Conservation (phyloP, 2,329 filamentous ascomycete genomes). For the Plenodomus lindquistii region DNA sequence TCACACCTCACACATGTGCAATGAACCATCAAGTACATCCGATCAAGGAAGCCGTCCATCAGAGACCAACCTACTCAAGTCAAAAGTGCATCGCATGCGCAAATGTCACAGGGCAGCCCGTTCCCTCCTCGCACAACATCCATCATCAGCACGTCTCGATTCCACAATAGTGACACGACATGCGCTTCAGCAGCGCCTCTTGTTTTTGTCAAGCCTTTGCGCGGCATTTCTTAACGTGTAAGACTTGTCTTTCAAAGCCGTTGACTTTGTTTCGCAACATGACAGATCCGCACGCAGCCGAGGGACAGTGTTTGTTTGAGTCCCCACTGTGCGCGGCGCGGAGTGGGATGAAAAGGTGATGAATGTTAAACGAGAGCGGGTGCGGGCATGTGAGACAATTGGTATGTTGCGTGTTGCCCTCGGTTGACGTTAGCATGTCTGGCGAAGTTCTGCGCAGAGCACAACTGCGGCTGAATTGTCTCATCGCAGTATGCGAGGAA, state of each 20-base stretch:
- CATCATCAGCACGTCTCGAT: too few relatives aligned
- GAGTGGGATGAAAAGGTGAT: neutral
- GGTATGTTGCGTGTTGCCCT: neutral
- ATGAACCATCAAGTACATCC: too few relatives aligned
- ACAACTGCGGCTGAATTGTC: neutral
- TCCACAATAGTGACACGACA: too few relatives aligned
- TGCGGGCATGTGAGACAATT: neutral
- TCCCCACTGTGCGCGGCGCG: neutral
- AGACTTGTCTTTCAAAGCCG: neutral
- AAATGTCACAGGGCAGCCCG: too few relatives aligned
- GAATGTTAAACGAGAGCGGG: neutral
- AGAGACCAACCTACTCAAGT: too few relatives aligned
- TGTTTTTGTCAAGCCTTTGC: slow-evolving; percentile 2
- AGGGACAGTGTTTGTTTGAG: neutral
- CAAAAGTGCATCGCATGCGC: too few relatives aligned
- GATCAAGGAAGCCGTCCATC: too few relatives aligned
- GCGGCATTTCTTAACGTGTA: slow-evolving; percentile 1
- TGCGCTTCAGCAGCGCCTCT: neutral
- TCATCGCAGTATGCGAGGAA: neutral
- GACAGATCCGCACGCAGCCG: too few relatives aligned
- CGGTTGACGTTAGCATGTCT: too few relatives aligned
- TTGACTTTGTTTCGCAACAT: neutral
- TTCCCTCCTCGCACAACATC: too few relatives aligned
- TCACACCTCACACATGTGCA: too few relatives aligned
- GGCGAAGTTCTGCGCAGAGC: too few relatives aligned